Base-by-base conservation (phyloP, 1,284 basidiomycete species). In the Laetiporus sulphureus region DNA sequence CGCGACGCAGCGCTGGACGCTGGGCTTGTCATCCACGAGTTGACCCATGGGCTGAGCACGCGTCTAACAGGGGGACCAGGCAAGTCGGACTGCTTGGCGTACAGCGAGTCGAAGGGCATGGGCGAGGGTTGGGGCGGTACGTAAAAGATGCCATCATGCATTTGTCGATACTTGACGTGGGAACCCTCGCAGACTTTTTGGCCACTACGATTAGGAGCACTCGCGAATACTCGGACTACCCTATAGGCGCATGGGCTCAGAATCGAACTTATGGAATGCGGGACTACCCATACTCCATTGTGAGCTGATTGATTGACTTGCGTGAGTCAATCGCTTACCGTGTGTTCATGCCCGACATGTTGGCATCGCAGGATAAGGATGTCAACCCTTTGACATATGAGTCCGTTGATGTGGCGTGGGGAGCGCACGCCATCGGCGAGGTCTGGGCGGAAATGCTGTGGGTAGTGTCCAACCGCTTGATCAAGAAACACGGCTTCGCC, bases 361-460 rank as follows among this genome's bases (percentile, higher is more conserved):
- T 97, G 75, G 86, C 92, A 76, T 94, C 87, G 15, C 83, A 97
- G 32, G 91, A 97, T 71, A 86, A 87, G 65, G 84, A 88, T 7
- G 87, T 87, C 15, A 93, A 91, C 69, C n/a, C n/a, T n/a, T n/a
- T n/a, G n/a, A n/a, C n/a, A n/a, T n/a, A n/a, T n/a, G n/a, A n/a
- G n/a, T n/a, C n/a, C n/a, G n/a, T n/a, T n/a, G n/a, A n/a, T n/a
- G n/a, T n/a, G n/a, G n/a, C n/a, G n/a, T 93, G 87, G 83, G 87
- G 87, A 41, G 89, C 92, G 46, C 90, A 93, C 61, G 87, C 89
- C 29, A 87, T 93, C 47, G 91, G 92, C 45, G 91, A 94, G 66
- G 93, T 97, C 45, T 97, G 93, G 93, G 93, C 93, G 15, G 75
- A 96, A 68, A 83, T 96, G 46, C 83, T 97, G 45, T 96, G 90